Evolutionary conservation across 106 monocot species (phyloP), one percentile per base, ranked within the genome.

Genomic region (Narthecium ossifragum): DNA sequence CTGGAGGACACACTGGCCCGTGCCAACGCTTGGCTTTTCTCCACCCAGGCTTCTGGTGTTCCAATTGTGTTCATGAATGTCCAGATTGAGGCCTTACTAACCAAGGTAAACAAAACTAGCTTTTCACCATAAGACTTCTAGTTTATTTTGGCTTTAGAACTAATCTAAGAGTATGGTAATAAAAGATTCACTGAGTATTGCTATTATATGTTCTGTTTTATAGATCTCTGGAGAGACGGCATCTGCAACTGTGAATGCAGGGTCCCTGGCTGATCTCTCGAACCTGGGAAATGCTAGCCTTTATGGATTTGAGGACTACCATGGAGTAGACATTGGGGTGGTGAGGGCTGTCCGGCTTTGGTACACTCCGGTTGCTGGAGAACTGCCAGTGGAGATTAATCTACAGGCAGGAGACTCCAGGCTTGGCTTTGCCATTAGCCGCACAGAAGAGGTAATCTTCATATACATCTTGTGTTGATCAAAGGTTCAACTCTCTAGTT

Each of bases 261-360:
- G 80, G n/a, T 84, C 88, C 0, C 31, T 78, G n/a, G 62, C 74
- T 21, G 88, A 89, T 38, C 68, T 89, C 25, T 69, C 84, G 8
- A 74, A 72, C 62, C 60, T 89, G 34, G 88, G 75, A 2, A 89
- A 84, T 51, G 71, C 71, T 17, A 89, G 84, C 61, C 74, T 84
- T 23, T 89, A 84, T 43, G 88, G 84, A 6, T 88, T 88, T 57
- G 83, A 88, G 74, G 88, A 88, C 30, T 88, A 88, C 64, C 88
- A 88, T 59, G 88, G 88, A 14, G 84, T 88, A 8, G 88, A 88
- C 70, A 84, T 88, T 36, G 84, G 84, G 14, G 83, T 88, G 49
- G 77, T 88, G 31, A 73, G 77, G 53, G 84, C 77, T 20, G 77
- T 80, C n/a, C 72, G 88, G 48, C 76, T 88, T 21, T 88, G 88